Conservation (phyloP, 768 basidiomycete species). For the Russula abietina region DNA sequence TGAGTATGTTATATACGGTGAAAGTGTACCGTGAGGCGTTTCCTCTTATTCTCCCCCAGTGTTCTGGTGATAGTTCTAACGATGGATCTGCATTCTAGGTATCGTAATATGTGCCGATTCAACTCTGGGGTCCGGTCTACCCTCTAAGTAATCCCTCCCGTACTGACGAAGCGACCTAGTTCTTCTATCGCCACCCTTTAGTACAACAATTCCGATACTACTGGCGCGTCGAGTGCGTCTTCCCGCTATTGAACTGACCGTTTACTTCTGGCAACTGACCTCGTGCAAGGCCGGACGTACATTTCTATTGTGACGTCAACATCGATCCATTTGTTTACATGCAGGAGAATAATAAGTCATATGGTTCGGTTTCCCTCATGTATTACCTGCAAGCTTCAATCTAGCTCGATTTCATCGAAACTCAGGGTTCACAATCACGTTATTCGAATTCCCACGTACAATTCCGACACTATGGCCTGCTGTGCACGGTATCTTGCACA, state of each 20-base stretch:
- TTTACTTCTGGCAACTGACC: neutral
- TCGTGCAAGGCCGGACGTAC: constrained; percentile 57
- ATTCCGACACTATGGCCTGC: constrained; percentile 75
- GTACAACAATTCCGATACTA: constrained; percentile 77
- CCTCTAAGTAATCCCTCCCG: neutral
- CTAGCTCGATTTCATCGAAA: neutral
- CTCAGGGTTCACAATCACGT: constrained; percentile 69
- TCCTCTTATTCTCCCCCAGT: neutral
- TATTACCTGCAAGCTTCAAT: neutral
- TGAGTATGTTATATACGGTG: constrained; percentile 16
- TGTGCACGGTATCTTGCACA: constrained; percentile 48
- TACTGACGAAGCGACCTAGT: constrained; percentile 37
- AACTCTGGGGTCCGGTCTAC: constrained; percentile 39
- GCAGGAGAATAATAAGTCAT: constrained; percentile 74
- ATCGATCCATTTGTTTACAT: constrained; percentile 66
- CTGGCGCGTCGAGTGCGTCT: constrained; percentile 80
- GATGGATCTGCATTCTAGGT: constrained; percentile 22
- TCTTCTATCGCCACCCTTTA: constrained; percentile 79
- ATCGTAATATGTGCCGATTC: constrained; percentile 51
- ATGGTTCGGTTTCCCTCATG: constrained; percentile 45
- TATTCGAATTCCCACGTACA: constrained; percentile 74
- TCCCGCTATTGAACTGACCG: neutral
- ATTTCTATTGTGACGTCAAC: constrained; percentile 74
- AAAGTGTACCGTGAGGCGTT: constrained; percentile 15
- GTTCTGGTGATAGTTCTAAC: neutral